These are phyloP conservation scores for Mikania micrantha DNA, from an alignment of 129 eudicot species.

Conservation along the genomic window DNA sequence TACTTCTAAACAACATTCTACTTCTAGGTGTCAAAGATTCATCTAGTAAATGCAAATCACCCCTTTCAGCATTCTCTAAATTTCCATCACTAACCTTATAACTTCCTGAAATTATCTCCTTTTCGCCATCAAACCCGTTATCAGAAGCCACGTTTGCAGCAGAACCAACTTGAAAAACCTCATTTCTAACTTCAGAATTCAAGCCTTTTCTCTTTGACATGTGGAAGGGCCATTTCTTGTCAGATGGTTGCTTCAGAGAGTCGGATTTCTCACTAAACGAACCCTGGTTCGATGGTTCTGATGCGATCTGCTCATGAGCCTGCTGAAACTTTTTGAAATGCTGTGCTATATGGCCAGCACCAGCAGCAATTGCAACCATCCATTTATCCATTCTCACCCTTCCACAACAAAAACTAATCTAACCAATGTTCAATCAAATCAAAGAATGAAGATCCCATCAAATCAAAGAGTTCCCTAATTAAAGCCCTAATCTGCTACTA, in stretches of 20 bases:
- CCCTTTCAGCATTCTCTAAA: constrained; percentile 21
- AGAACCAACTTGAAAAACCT: not conserved
- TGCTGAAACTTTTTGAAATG: constrained; percentile 41
- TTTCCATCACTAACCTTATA: constrained; percentile 24
- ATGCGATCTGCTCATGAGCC: constrained; percentile 18
- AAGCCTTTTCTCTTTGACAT: constrained; percentile 13
- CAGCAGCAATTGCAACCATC: constrained; percentile 80
- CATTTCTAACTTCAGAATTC: constrained; percentile 11
- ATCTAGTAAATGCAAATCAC: constrained; percentile 20
- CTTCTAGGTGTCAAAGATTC: constrained; percentile 30
- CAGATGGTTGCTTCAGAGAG: constrained; percentile 14
- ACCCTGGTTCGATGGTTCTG: constrained; percentile 26
- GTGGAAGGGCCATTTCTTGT: constrained; percentile 29
- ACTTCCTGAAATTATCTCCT: not conserved
- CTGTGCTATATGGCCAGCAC: constrained; percentile 76
- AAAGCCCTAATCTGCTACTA: constrained; percentile 12
- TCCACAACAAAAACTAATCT: constrained; percentile 1
- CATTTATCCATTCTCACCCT: constrained; percentile 63
- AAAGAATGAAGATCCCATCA: not conserved
- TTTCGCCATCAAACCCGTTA: constrained; percentile 28
- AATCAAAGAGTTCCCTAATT: not conserved
- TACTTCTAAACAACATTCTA: constrained; percentile 44
- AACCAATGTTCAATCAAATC: constrained; percentile 16
- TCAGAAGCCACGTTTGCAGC: not conserved
- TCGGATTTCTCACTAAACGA: constrained; percentile 20